Evolutionary conservation across 2,329 filamentous ascomycete genomes (phyloP).

Genomic region (Ramularia endophylla): DNA sequence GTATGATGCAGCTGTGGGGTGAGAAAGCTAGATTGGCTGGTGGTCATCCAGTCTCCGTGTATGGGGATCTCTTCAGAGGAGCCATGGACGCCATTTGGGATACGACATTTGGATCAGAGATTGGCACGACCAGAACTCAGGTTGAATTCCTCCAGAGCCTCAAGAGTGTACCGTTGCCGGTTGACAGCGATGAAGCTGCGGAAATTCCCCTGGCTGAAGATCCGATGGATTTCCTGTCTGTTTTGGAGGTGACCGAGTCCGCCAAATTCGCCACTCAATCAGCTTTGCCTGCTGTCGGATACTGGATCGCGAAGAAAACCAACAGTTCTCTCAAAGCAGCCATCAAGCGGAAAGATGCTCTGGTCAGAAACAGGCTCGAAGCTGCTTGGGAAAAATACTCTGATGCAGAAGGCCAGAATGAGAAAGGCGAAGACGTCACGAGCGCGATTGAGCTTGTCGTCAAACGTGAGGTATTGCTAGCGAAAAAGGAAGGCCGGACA

Average conservation of each 20-base stretch:
- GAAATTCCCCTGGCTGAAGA: conserved; percentile 16
- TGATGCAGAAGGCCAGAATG: too few species aligned
- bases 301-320: conserved; percentile 19
- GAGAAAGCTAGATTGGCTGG: conserved; percentile 26
- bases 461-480: conserved; percentile 29
- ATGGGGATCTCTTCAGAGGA: conserved; percentile 32
- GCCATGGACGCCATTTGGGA: conserved; percentile 38
- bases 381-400: conserved; percentile 23
- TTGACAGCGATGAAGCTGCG: conserved; percentile 6
- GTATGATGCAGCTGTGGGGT: conserved; percentile 30
- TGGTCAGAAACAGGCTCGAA: conserved; percentile 32
- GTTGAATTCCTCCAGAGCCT: conserved; percentile 8
- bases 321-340: conserved; percentile 9
- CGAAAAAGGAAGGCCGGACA: conserved; percentile 30
- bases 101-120: conserved; percentile 32
- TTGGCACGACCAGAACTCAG: conserved; percentile 22
- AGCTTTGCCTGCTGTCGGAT: conserved; percentile 20
- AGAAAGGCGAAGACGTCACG: conserved; percentile 25
- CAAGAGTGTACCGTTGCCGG: conserved; percentile 4
- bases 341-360: conserved; percentile 24
- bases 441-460: conserved; percentile 35
- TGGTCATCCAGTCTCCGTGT: conserved; percentile 30
- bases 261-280: conserved; percentile 18
- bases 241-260: conserved; percentile 19
- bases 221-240: conserved; percentile 18